phyloP scores from a whole-genome alignment of 495 filamentous ascomycete genomes.

The Haplographium delicatum region DNA sequence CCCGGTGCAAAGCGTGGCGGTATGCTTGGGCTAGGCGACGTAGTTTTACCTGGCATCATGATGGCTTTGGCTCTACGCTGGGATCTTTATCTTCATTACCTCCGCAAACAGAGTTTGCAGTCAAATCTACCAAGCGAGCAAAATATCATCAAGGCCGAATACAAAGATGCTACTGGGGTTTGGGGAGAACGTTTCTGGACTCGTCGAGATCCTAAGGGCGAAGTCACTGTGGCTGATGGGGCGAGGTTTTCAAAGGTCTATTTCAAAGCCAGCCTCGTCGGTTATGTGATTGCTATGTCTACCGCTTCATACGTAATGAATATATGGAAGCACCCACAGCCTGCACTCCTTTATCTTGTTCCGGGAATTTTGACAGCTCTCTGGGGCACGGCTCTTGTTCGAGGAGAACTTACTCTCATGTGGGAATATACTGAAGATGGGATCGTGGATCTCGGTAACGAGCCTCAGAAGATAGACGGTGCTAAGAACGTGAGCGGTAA shows the following conservation, averaged over 20 bases:
- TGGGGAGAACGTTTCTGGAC: slow-evolving; percentile 91
- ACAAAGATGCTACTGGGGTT: slow-evolving; percentile 52
- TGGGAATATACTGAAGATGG: slow-evolving; percentile 77
- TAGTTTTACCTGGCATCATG: slow-evolving; percentile 92
- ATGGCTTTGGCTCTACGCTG: slow-evolving; percentile 83
- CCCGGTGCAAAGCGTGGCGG: slow-evolving; percentile 53
- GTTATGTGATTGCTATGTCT: slow-evolving; percentile 78
- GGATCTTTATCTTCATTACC: slow-evolving; percentile 81
- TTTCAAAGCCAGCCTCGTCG: slow-evolving; percentile 72
- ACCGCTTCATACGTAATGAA: slow-evolving; percentile 73
- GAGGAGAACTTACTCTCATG: slow-evolving; percentile 67
- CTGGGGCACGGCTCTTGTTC: slow-evolving; percentile 71
- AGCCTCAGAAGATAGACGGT: no score
- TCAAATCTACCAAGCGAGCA: slow-evolving; percentile 20
- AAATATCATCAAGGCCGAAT: slow-evolving; percentile 42
- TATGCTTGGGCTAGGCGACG: slow-evolving; percentile 82
- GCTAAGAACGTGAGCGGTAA: slow-evolving; percentile 17
- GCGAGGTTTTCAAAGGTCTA: slow-evolving; percentile 76
- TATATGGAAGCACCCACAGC: slow-evolving; percentile 75
- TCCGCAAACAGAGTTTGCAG: slow-evolving; percentile 40
- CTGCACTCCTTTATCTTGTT: slow-evolving; percentile 89
- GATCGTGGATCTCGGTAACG: slow-evolving; percentile 29
- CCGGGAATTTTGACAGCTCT: slow-evolving; percentile 71
- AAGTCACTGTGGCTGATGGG: slow-evolving; percentile 36
- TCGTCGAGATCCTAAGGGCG: slow-evolving; percentile 27